These are phyloP conservation scores for Effrenium voratum DNA, from an alignment of 73 alveolate species.

Conservation along the genomic window DNA sequence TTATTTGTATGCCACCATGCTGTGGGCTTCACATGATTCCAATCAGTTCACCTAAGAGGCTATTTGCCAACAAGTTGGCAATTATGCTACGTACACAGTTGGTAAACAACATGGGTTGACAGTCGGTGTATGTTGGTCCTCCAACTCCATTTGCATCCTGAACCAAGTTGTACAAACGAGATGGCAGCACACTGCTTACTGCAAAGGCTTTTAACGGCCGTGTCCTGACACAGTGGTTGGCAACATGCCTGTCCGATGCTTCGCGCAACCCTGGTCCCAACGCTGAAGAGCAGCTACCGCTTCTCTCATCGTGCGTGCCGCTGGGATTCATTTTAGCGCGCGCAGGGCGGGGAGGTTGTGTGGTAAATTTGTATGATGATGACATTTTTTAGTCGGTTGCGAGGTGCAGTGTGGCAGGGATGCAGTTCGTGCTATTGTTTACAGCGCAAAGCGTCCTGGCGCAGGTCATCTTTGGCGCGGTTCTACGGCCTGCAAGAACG, in stretches of 20 bases:
- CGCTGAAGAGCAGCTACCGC: neutral
- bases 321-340: no score
- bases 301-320: neutral
- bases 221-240: neutral
- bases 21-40: no score
- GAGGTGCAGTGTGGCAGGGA: neutral
- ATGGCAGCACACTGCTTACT: neutral
- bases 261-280: neutral
- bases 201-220: slow-evolving; percentile 4
- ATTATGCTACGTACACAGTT: no score
- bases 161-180: neutral
- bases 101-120: neutral
- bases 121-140: neutral
- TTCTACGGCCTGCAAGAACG: neutral
- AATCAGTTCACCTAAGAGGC: no score
- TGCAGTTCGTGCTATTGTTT: neutral
- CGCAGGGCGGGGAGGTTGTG: no score
- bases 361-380: neutral
- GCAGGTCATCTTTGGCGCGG: neutral
- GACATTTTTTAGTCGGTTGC: neutral
- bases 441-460: neutral
- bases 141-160: neutral
- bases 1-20: neutral
- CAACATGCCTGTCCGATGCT: neutral
- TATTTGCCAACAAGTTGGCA: no score